These are phyloP conservation scores for Raphanus hybrid DNA, from an alignment of 441 rosid species.

Conservation along the genomic window DNA sequence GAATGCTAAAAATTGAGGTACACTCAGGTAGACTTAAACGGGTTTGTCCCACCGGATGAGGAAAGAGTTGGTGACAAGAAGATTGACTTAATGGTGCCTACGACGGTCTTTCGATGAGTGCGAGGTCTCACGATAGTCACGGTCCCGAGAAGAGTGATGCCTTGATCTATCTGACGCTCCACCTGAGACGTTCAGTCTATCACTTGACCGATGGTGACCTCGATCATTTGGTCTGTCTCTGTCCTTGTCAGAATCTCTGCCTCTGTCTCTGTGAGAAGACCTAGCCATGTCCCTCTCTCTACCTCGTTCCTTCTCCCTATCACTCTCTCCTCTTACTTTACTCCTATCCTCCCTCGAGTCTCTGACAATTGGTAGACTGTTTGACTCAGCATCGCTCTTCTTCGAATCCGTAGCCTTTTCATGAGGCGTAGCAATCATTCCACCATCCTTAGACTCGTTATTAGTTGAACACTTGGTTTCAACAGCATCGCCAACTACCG, in stretches of 20 bases:
- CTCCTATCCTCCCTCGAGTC: conserved; percentile 59
- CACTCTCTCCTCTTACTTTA: conserved; percentile 56
- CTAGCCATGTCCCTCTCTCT: conserved; percentile 58
- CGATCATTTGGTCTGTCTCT: conserved; percentile 73
- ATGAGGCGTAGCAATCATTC: conserved; percentile 43
- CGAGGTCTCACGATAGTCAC: conserved; percentile 68
- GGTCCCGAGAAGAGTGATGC: conserved; percentile 70
- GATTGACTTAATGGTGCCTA: conserved; percentile 50
- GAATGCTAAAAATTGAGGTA: neutral
- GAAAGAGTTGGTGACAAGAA: conserved; percentile 6
- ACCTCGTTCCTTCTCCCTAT: conserved; percentile 67
- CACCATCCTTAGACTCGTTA: conserved; percentile 56
- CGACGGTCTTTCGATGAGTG: conserved; percentile 76
- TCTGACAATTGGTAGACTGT: conserved; percentile 48
- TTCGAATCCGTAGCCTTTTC: conserved; percentile 67
- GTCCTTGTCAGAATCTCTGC: conserved; percentile 78
- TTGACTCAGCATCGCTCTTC: conserved; percentile 73
- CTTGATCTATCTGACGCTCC: conserved; percentile 74
- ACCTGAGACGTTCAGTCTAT: conserved; percentile 72
- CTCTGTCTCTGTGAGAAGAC: conserved; percentile 51
- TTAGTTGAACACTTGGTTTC: conserved; percentile 47
- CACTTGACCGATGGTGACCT: conserved; percentile 47
- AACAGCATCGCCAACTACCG: conserved; percentile 48
- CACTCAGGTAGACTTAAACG: neutral
- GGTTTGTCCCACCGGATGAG: neutral